A percentile compares a stretch with the other conserved stretches of the same genome.
phyloP scores from a whole-genome alignment of 345 rosid genomes.

The Eucalyptus erythrocorys region DNA sequence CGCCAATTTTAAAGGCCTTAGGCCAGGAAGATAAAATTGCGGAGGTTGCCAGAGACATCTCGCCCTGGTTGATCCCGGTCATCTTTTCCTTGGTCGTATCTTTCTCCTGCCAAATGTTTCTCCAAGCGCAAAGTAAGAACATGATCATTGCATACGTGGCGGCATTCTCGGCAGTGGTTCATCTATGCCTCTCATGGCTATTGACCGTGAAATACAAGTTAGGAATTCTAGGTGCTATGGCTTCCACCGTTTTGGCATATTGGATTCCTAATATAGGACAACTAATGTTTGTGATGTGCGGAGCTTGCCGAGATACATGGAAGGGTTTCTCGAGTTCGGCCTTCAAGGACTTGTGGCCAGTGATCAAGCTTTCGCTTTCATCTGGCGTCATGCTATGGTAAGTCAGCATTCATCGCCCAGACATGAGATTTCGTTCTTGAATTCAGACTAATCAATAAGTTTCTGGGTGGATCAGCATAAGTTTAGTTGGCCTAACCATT shows the following conservation, averaged over 20 bases:
- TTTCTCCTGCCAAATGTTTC: conserved; percentile 69
- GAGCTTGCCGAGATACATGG: conserved; percentile 71
- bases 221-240: conserved; percentile 61
- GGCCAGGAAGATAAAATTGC: conserved; percentile 55
- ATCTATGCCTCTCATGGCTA: conserved; percentile 59
- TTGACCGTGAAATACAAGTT: conserved; percentile 30
- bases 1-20: conserved; percentile 32
- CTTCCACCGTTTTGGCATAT: conserved; percentile 48
- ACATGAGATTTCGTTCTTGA: not conserved
- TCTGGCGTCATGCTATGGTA: conserved; percentile 87
- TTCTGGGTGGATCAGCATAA: not conserved
- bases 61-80: conserved; percentile 49
- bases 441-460: not conserved
- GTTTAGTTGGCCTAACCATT: not conserved
- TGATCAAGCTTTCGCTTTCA: conserved; percentile 60
- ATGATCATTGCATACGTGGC: conserved; percentile 54
- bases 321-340: conserved; percentile 52
- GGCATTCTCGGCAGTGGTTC: conserved; percentile 27
- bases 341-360: conserved; percentile 64
- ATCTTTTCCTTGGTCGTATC: conserved; percentile 29
- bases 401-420: not conserved
- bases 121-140: conserved; percentile 85
- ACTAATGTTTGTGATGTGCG: conserved; percentile 41
- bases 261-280: conserved; percentile 81
- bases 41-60: conserved; percentile 26